Conservation (phyloP, 805 yeast genomes). For the Yarrowia sp. region DNA sequence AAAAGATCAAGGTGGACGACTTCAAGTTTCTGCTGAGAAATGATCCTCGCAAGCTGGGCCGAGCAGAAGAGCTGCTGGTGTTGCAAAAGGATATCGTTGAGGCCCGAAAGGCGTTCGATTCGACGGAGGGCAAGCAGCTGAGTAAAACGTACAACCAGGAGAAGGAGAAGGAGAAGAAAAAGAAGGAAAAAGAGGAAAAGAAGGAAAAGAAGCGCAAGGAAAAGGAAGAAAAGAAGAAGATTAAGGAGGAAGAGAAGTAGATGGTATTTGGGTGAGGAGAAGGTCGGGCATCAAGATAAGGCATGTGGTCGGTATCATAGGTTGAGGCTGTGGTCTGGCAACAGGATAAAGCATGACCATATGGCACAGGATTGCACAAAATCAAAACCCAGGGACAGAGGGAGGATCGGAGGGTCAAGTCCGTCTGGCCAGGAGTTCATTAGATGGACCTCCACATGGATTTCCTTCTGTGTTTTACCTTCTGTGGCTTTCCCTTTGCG, state of each 20-base stretch:
- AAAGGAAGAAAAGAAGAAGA: constrained; percentile 34
- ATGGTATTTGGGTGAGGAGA: too few relatives aligned
- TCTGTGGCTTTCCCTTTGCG: too few relatives aligned
- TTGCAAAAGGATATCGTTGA: constrained; percentile 59
- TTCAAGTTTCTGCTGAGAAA: constrained; percentile 64
- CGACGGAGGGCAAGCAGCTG: constrained; percentile 49
- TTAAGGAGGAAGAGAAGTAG: constrained; percentile 4
- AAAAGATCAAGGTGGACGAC: constrained; percentile 67
- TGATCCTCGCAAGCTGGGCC: constrained; percentile 64
- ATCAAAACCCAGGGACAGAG: too few relatives aligned
- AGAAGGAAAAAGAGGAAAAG: constrained; percentile 34
- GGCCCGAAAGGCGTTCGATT: constrained; percentile 66
- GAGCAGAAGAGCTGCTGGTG: constrained; percentile 60
- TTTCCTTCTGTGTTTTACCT: too few relatives aligned
- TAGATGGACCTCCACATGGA: too few relatives aligned
- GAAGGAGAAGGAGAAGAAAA: constrained; percentile 32
- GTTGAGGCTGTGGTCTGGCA: too few relatives aligned
- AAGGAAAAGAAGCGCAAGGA: constrained; percentile 36
- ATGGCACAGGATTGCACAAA: too few relatives aligned
- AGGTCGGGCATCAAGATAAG: too few relatives aligned
- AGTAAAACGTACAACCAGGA: constrained; percentile 33
- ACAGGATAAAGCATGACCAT: too few relatives aligned
- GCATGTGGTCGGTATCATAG: too few relatives aligned
- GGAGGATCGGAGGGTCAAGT: too few relatives aligned
- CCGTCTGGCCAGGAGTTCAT: too few relatives aligned